Evolutionary conservation across 768 basidiomycete genomes (phyloP), one percentile per base, ranked within the genome.

Genomic region (Erythrobasidium yunnanense): DNA sequence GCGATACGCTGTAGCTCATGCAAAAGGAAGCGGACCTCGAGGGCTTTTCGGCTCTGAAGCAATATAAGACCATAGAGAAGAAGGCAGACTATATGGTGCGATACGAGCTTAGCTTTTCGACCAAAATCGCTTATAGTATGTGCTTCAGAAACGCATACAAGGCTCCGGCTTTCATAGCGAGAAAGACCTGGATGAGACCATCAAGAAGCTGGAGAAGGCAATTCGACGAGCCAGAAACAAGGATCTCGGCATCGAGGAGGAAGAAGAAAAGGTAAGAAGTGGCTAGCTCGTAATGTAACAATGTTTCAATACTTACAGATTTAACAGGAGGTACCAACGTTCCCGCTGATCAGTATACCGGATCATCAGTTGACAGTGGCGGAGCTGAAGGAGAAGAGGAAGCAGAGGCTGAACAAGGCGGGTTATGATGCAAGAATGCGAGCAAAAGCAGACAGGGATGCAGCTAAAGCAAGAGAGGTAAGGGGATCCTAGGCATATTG

Each of bases 341-440:
- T 91, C 78, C 91, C 89, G 20, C 80, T 99, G 1, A 79, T 93
- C n/a, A 90, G 95, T 71, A 80, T 87, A 1, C 90, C 91, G 0
- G 95, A 99, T 76, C 85, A 83, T 4, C 87, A 93, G 66, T 86
- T 91, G 69, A 68, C 89, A 71, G 92, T 97, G 73, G 91, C 93
- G 42, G 81, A 84, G 25, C 74, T 96, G 34, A 96, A 88, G 75
- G 95, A 99, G 76, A 99, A 97, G 79, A 85, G 85, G 73, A 88
- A 86, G 72, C 95, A 99, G 75, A 87, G 84, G 70, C 80, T 97
- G 32, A 78, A 92, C 78, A 97, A 95, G 75, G 90, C 91, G 0
- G 89, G 88, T 0, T 91, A 86, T 75, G 93, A 97, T 66, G 90
- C 92, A 0, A 85, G 95, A 22, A 83, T 84, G 33, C 84, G 89